Evolutionary conservation across 2,329 filamentous ascomycete genomes (phyloP), one percentile per base, ranked within the genome.

Genomic region (Aspergillus tamarii): DNA sequence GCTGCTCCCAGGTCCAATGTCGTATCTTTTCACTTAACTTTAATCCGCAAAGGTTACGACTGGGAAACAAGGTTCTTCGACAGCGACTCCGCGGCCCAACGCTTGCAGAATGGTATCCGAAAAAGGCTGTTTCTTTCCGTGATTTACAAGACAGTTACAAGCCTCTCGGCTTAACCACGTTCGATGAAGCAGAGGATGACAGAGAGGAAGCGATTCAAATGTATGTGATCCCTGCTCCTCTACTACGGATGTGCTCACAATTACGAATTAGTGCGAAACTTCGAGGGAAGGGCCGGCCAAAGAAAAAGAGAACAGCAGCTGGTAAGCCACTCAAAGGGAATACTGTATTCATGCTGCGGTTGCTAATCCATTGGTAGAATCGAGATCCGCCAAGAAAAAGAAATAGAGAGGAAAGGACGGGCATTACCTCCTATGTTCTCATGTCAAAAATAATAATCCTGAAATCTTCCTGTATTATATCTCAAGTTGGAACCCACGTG

Each of bases 11-110:
- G 94, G 87, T 87, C 75, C 93, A 94, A 90, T 97, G 93, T 85
- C 88, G 89, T 77, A 88, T 98, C 82, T 99, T 98, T 84, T 90
- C 89, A 74, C 92, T 91, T 57, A 94, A 90, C 59, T 98, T 89
- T 84, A 99, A 99, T 81, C 95, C 95, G 30, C 85, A 92, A 61
- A 84, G 89, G 70, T 79, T 91, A 66, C 92, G 95, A 66, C 88
- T 92, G 70, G 95, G 95, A 74, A 97, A 95, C 83, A 96, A 95
- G 80, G 85, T 99, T 77, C 85, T 99, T 64, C 92, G 94, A 74
- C 91, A 97, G 78, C 89, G 94, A 74, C 84, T 98, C 67, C 88
- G 87, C 74, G 95, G 95, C n/a, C 92, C 93, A 34, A 82, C 91
- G 0, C 81, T 97, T 68, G 91, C 89, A 45, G 85, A 92, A 63